Percentiles rank a stretch among this genome's conserved stretches.
These are phyloP conservation scores for Debaryomyces sp. DNA, from an alignment of 1,139 yeast genomes.

Conservation along the genomic window DNA sequence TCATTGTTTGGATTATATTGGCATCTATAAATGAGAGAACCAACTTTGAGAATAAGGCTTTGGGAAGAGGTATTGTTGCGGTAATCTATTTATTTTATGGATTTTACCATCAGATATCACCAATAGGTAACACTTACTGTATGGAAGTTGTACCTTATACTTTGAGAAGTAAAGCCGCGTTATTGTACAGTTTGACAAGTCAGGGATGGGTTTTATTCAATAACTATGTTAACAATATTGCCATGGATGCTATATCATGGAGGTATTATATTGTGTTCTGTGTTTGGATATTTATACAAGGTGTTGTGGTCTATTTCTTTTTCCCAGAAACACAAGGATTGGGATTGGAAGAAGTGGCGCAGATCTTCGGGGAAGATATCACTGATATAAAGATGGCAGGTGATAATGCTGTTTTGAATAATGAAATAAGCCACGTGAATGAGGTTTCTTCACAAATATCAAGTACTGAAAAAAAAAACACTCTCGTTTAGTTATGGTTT, in stretches of 20 bases:
- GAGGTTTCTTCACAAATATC: not conserved
- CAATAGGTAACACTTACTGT: conserved; percentile 27
- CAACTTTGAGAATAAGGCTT: conserved; percentile 22
- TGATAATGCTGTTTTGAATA: conserved; percentile 1
- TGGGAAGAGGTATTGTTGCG: conserved; percentile 36
- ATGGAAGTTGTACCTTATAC: conserved; percentile 33
- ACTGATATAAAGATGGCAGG: not conserved
- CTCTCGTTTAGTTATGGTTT: too few species aligned
- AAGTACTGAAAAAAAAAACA: too few species aligned
- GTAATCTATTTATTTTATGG: conserved; percentile 40
- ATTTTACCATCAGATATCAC: conserved; percentile 28
- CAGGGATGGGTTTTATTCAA: conserved; percentile 8
- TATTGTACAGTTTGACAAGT: conserved; percentile 12
- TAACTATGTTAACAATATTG: conserved; percentile 14
- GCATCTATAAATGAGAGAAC: conserved; percentile 27
- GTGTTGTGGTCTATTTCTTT: conserved; percentile 12
- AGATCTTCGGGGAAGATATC: conserved; percentile 13
- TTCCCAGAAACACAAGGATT: conserved; percentile 15
- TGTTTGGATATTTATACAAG: conserved; percentile 10
- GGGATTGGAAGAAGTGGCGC: conserved; percentile 15
- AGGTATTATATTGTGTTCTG: conserved; percentile 19
- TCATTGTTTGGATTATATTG: conserved; percentile 34
- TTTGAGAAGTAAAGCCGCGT: conserved; percentile 18
- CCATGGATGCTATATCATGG: conserved; percentile 17
- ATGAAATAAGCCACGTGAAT: not conserved